Percentiles rank a stretch among this genome's conserved stretches.
These are phyloP conservation scores for Clarireedia sp. DNA, from an alignment of 2,329 filamentous ascomycete species.

Conservation along the genomic window DNA sequence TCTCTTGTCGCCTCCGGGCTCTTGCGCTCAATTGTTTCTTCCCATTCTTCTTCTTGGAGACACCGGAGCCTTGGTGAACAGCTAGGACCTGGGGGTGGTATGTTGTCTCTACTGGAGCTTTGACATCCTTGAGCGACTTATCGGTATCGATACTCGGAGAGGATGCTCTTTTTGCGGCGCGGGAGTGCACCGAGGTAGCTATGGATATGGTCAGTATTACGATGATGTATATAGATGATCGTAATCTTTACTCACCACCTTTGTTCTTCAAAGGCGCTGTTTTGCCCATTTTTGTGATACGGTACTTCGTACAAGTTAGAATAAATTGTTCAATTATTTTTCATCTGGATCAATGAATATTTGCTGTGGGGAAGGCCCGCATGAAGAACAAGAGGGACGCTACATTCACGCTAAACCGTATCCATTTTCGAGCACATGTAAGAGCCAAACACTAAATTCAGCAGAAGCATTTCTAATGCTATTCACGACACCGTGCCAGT, in stretches of 20 bases:
- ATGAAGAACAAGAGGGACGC: not conserved
- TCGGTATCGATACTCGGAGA: constrained; percentile 64
- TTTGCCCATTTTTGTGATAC: constrained; percentile 26
- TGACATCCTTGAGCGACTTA: constrained; percentile 58
- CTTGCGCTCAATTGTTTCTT: constrained; percentile 48
- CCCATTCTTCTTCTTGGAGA: constrained; percentile 58
- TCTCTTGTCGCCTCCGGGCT: constrained; percentile 49
- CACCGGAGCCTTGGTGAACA: constrained; percentile 57
- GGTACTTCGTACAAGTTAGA: not conserved
- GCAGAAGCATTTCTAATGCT: too few species aligned
- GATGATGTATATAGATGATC: not conserved
- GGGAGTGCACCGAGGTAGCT: constrained; percentile 58
- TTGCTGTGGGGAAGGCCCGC: not conserved
- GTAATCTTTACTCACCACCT: constrained; percentile 16
- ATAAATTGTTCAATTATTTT: not conserved
- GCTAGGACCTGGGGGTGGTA: constrained; percentile 58
- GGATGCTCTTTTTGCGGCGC: constrained; percentile 64
- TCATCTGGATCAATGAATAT: not conserved
- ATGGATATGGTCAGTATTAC: not conserved
- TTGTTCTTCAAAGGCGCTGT: constrained; percentile 29
- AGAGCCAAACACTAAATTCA: not conserved
- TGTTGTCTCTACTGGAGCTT: constrained; percentile 41
- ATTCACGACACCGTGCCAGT: not conserved
- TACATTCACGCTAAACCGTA: not conserved
- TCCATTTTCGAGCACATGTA: not conserved